Base-by-base conservation (phyloP, 495 filamentous ascomycete genomes). In the Ascodesmis nigricans region DNA sequence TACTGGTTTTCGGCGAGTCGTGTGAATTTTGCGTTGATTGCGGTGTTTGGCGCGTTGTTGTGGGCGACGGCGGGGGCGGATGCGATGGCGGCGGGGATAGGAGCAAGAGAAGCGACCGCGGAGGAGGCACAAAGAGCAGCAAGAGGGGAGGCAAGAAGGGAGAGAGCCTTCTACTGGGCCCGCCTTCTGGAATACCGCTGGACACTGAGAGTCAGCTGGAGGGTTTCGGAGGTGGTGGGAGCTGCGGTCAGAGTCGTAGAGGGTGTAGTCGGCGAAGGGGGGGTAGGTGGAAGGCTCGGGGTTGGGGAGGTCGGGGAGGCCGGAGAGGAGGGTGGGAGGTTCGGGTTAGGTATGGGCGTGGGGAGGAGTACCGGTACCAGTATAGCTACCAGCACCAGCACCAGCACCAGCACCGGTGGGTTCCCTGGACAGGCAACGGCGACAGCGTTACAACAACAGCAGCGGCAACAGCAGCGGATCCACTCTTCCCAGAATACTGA, bases 91-190 rank as follows among this genome's bases (percentile, higher is more conserved):
- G n/a, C n/a, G n/a, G n/a, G n/a, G n/a, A n/a, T n/a, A n/a, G n/a
- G n/a, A n/a, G n/a, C n/a, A n/a, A n/a, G n/a, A n/a, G n/a, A n/a
- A n/a, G 83, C 83, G 0, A 77, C 73, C 7, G 63, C 67, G 13
- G 84, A 95, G 53, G 87, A 97, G 55, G 79, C 78, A 3, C 81
- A 90, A n/a, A n/a, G n/a, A n/a, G n/a, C n/a, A n/a, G n/a, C n/a
- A n/a, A n/a, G n/a, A n/a, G n/a, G n/a, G n/a, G 83, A 83, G 0
- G 76, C 73, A 7, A 63, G 67, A 11, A 84, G 93, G 53, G 87
- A 97, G 55, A 78, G 78, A 3, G 82, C 90, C n/a, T 97, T 91
- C 64, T 97, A 97, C 56, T 69, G 75, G 14, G 63, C 74, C 2
- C 61, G 87, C 2, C 60, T 93, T 7, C 69, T 69, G 38, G 87